Base-by-base conservation (phyloP, 371 early-diverging fungal genomes). In the Haplosporangium sp. region DNA sequence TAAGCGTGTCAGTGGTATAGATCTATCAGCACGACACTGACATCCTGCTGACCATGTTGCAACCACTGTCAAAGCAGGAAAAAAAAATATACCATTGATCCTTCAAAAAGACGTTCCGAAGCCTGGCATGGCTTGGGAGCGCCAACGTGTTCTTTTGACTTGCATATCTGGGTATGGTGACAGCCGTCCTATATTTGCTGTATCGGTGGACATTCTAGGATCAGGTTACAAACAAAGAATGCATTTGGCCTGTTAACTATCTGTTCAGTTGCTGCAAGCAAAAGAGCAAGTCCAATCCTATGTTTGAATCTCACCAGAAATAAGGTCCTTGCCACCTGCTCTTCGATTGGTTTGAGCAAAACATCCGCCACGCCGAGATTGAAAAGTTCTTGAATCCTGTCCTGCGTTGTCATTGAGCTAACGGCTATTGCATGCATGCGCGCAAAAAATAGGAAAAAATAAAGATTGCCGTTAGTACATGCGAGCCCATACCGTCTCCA, bases 291-390 rank as follows among this genome's bases (percentile, higher is more conserved):
- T 21, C 14, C 5, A 5, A 52, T 21, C 21, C 18, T 57, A 5
- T 21, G 7, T 13, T 20, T 18, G 10, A 64, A n/a, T n/a, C 81
- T 77, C 81, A 86, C 89, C 72, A 89, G 63, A 67, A 86, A 86
- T 45, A 89, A 52, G 5, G 87, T 89, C 67, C 85, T 84, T n/a
- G 85, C 81, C 38, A 81, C 83, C 64, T 87, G 83, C 36, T 81
- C 54, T 50, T 80, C 82, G 41, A 89, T 69, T 16, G 89, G 89
- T 64, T 86, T 86, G 38, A 89, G 64, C 47, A 89, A 51, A 60
- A 85, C 87, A 72, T 87, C 87, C 1, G 83, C 81, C 29, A 87
- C 87, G 41, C 89, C 89, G 36, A 84, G 80, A 54, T 87, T 85
- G 66, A 89, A 77, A 20, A 77, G 36, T 18, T 77, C 72, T 42